Evolutionary conservation across 257 asterid genomes (phyloP), one percentile per base, ranked within the genome.

Genomic region (Apocynum venetum): DNA sequence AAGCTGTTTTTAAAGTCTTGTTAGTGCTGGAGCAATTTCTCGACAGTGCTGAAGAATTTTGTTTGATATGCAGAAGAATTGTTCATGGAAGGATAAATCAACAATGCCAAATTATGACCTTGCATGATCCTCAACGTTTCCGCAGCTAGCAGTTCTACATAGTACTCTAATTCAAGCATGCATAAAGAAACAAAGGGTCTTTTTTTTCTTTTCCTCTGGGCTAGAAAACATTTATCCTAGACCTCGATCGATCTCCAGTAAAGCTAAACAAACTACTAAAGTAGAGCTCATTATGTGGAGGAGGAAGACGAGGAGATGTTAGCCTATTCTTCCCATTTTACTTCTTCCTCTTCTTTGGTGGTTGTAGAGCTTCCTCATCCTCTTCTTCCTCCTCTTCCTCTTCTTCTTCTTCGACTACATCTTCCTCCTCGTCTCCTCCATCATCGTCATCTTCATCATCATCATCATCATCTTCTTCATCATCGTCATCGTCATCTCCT

Each of bases 281-380:
- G 4, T 2, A 49, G 15, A 57, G 53, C 44, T 74, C 43, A 17
- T 51, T 47, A 43, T 12, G 1, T 14, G 43, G 31, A 60, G 19
- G 1, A 8, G 6, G 10, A 47, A 40, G 40, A 19, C 2, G 10
- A 15, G 17, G 57, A 31, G 75, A n/a, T 53, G 77, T 59, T 49
- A 71, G 77, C 65, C 44, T 15, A 72, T 25, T 75, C 83, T 0
- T 79, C 4, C 53, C 65, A 0, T 80, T 83, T 25, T 3, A 78
- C 88, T 0, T 82, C 89, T 13, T 82, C 77, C n/a, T 65, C 86
- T 15, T 79, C 83, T 41, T 76, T 20, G 82, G 82, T 61, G 82
- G 82, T 41, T 63, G 82, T 3, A 79, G 59, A 49, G 78, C 86
- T 13, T 84, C 86, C 2, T 72, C 82, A 0, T 79, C 89, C 6